Percentiles rank a stretch among this genome's conserved stretches.
phyloP scores from a whole-genome alignment of 768 basidiomycete genomes.

The Boletus rubropictus region DNA sequence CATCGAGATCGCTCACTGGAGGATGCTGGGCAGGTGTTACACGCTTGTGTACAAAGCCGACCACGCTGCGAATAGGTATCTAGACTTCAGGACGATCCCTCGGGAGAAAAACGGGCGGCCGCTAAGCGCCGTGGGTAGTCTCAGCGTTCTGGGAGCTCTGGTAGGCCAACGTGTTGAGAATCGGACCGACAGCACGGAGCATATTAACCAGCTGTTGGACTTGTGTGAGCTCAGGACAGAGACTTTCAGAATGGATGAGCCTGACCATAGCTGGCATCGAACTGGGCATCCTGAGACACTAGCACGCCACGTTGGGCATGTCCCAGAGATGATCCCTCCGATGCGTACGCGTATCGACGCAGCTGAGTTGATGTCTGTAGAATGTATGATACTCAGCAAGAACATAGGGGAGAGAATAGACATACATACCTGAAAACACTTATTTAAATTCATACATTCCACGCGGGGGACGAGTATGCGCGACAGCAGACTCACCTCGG shows the following conservation, averaged over 20 bases:
- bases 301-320: not conserved
- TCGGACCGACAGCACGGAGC: not conserved
- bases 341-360: not conserved
- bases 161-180: not conserved
- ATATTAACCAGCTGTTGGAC: not conserved
- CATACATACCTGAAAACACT: not conserved
- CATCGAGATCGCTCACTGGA: not conserved
- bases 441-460: not conserved
- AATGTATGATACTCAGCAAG: no score
- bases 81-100: not conserved
- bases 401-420: not conserved
- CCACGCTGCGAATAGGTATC: not conserved
- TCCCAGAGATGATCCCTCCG: not conserved
- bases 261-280: not conserved
- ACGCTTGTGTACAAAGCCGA: not conserved
- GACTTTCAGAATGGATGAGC: not conserved
- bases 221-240: not conserved
- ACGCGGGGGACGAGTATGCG: not conserved
- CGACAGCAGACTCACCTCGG: not conserved
- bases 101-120: not conserved
- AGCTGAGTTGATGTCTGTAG: not conserved
- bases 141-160: not conserved
- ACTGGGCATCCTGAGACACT: not conserved
- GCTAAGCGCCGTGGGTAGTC: not conserved
- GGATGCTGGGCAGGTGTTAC: not conserved